Percentiles rank a stretch among this genome's conserved stretches.
phyloP scores from a whole-genome alignment of 208 protist genomes.

The Leishmania guyanensis region DNA sequence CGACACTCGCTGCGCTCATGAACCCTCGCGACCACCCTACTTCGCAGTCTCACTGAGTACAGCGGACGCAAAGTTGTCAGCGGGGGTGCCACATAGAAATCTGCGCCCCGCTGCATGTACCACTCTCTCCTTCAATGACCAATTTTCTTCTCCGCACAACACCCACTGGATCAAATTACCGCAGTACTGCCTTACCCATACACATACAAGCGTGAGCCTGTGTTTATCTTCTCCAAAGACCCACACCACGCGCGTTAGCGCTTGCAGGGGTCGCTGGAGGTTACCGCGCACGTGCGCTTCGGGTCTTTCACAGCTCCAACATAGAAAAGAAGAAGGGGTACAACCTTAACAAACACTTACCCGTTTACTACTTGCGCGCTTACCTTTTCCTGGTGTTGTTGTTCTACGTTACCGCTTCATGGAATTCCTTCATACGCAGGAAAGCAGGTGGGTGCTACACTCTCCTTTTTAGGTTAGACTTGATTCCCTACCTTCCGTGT shows the following conservation, averaged over 20 bases:
- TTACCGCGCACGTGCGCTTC: not conserved
- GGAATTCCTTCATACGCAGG: not conserved
- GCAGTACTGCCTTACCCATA: not conserved
- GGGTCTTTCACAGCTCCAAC: not conserved
- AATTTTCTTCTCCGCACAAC: not conserved
- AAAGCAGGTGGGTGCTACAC: not conserved
- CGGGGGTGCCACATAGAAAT: not conserved
- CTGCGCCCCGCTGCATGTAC: too few relatives aligned
- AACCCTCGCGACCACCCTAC: too few relatives aligned
- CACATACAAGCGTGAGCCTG: not conserved
- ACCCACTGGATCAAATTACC: not conserved
- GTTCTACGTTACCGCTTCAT: not conserved
- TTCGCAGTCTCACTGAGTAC: not conserved
- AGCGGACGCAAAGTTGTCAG: not conserved
- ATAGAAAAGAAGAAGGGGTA: too few relatives aligned
- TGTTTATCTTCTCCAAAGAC: not conserved
- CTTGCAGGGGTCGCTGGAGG: not conserved
- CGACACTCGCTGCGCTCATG: not conserved
- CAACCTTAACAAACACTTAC: not conserved
- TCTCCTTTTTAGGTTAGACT: not conserved
- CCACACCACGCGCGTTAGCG: not conserved
- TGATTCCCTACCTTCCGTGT: not conserved
- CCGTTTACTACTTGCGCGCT: not conserved
- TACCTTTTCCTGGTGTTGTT: not conserved
- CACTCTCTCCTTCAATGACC: not conserved